A percentile compares a stretch with the other conserved stretches of the same genome.
Conservation (phyloP, 257 asterid species). For the Ehretia macrophylla region DNA sequence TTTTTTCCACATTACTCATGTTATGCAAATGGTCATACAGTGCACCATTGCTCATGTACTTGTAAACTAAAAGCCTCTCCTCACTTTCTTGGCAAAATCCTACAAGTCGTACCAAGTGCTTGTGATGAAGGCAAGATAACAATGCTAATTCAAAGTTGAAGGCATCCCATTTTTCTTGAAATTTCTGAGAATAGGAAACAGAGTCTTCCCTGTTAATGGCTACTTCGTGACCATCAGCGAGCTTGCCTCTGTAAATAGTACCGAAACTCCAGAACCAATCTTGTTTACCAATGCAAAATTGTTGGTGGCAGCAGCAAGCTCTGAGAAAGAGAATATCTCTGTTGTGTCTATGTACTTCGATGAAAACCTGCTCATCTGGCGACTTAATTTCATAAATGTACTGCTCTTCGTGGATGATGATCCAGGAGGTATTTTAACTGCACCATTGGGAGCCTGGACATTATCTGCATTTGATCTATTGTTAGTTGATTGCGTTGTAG, state of each 20-base stretch:
- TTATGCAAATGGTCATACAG: conserved; percentile 14
- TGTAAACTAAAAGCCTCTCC: conserved; percentile 13
- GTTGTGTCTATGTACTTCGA: conserved; percentile 10
- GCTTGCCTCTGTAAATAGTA: conserved; percentile 15
- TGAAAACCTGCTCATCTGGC: conserved; percentile 13
- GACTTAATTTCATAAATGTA: background rate
- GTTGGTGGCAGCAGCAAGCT: conserved; percentile 11
- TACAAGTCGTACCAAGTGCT: conserved; percentile 8
- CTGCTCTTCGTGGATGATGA: background rate
- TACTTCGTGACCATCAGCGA: conserved; percentile 11
- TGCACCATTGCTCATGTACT: conserved; percentile 17
- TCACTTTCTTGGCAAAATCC: conserved; percentile 15
- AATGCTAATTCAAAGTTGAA: conserved; percentile 12
- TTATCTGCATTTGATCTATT: background rate
- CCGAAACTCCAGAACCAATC: conserved; percentile 22
- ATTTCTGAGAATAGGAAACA: background rate
- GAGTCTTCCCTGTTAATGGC: conserved; percentile 14
- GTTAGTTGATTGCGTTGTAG: background rate
- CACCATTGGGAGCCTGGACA: background rate
- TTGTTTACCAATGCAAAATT: conserved; percentile 10
- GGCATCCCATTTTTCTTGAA: conserved; percentile 13
- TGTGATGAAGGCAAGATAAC: conserved; percentile 13
- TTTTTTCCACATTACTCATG: background rate
- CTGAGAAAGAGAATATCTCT: conserved; percentile 5
- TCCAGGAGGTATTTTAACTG: background rate